Conservation (phyloP, 1,284 basidiomycete species). For the Malassezia japonica region DNA sequence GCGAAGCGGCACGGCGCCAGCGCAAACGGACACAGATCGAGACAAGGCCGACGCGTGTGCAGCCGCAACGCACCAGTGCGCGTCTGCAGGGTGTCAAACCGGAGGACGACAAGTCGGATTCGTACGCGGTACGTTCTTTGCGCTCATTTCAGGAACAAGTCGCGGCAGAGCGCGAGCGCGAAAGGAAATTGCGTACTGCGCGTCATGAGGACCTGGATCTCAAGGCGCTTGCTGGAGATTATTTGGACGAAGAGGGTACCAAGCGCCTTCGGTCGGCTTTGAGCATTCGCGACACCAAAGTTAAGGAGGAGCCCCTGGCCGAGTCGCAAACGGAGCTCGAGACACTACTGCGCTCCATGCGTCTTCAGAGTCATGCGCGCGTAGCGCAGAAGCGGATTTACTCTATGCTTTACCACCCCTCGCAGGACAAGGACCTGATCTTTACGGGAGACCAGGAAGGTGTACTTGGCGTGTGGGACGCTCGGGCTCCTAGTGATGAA, state of each 20-base stretch:
- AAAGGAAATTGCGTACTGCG: not conserved
- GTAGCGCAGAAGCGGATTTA: constrained; percentile 37
- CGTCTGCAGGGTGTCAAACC: constrained; percentile 19
- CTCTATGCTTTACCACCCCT: constrained; percentile 36
- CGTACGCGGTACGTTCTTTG: not conserved
- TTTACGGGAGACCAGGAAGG: constrained; percentile 46
- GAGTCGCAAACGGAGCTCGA: constrained; percentile 22
- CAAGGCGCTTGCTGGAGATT: constrained; percentile 3
- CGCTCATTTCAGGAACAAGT: constrained; percentile 15
- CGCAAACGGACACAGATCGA: constrained; percentile 15
- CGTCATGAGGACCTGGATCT: constrained; percentile 20
- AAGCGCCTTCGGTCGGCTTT: not conserved
- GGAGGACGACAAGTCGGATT: not conserved
- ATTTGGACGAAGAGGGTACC: constrained; percentile 17
- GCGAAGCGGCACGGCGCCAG: constrained; percentile 9
- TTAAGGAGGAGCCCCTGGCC: not conserved
- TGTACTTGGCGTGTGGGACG: constrained; percentile 40
- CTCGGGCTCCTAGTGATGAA: constrained; percentile 22
- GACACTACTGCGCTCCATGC: constrained; percentile 30
- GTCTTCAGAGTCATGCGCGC: constrained; percentile 26
- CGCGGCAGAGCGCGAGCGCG: constrained; percentile 1
- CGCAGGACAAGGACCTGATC: constrained; percentile 34
- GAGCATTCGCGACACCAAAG: not conserved
- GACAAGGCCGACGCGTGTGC: constrained; percentile 18
- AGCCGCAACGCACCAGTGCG: constrained; percentile 26